A percentile compares a stretch with the other conserved stretches of the same genome.
phyloP scores from a whole-genome alignment of 2,329 filamentous ascomycete genomes.

The Stachybotrys elegans region DNA sequence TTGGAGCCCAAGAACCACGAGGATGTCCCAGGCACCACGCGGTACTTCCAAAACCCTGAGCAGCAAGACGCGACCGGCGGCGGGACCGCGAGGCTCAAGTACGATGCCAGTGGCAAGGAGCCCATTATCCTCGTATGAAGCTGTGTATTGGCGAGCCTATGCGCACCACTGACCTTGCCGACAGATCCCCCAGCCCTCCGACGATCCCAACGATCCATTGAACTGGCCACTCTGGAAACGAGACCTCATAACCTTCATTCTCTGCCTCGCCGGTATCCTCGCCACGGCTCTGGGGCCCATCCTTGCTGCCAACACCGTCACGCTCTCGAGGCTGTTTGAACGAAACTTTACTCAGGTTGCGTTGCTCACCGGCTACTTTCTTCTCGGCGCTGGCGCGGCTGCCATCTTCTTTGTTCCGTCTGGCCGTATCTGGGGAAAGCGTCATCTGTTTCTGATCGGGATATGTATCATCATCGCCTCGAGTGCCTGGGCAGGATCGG shows the following conservation, averaged over 20 bases:
- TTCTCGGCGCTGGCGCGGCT: conserved; percentile 75
- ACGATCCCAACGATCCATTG: conserved; percentile 86
- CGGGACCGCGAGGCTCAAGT: conserved; percentile 56
- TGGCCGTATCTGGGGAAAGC: conserved; percentile 86
- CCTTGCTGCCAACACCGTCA: conserved; percentile 82
- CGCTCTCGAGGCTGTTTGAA: conserved; percentile 62
- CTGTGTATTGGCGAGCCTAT: no score
- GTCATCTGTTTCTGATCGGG: conserved; percentile 79
- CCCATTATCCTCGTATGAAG: conserved; percentile 68
- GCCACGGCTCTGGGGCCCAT: conserved; percentile 81
- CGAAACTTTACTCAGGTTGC: conserved; percentile 70
- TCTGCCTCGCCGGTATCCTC: conserved; percentile 77
- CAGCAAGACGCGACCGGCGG: conserved; percentile 37
- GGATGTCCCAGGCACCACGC: conserved; percentile 67
- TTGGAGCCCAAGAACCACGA: conserved; percentile 61
- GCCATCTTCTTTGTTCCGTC: conserved; percentile 84
- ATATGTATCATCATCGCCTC: conserved; percentile 67
- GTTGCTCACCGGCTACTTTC: conserved; percentile 79
- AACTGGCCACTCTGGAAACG: conserved; percentile 82
- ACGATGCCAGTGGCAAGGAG: conserved; percentile 59
- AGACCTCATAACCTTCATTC: conserved; percentile 71
- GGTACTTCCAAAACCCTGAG: conserved; percentile 58
- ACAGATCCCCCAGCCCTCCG: conserved; percentile 73
- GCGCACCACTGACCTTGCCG: conserved; percentile 12
- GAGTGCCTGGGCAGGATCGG: conserved; percentile 72